phyloP scores from a whole-genome alignment of 352 stramenopile genomes.

The Phytophthora cactorum region DNA sequence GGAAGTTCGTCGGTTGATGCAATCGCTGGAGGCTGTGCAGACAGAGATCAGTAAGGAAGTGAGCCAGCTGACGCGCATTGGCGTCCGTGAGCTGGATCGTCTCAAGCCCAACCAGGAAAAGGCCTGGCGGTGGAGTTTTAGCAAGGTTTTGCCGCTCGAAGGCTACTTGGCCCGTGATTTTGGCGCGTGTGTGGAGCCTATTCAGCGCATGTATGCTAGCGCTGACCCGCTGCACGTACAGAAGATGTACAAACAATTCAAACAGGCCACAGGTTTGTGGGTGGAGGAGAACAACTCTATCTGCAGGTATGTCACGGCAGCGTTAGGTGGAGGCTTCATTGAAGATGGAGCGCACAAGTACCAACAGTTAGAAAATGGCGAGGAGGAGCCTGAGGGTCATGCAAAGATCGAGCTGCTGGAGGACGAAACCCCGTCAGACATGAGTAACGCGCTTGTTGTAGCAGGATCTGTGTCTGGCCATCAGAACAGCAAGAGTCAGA shows the following conservation, averaged over 20 bases:
- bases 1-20: slow-evolving; percentile 83
- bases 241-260: slow-evolving; percentile 90
- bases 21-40: slow-evolving; percentile 82
- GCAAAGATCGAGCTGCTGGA: slow-evolving; percentile 54
- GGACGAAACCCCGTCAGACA: slow-evolving; percentile 28
- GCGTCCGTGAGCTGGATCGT: slow-evolving; percentile 83
- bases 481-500: slow-evolving; percentile 18
- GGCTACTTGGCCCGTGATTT: slow-evolving; percentile 88
- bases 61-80: slow-evolving; percentile 79
- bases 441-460: slow-evolving; percentile 47
- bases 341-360: slow-evolving; percentile 49
- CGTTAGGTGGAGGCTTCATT: slow-evolving; percentile 71
- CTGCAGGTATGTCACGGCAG: slow-evolving; percentile 75
- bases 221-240: slow-evolving; percentile 82
- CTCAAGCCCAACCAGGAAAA: slow-evolving; percentile 89
- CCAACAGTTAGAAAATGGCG: slow-evolving; percentile 43
- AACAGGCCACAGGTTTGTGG: slow-evolving; percentile 83
- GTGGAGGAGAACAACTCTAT: slow-evolving; percentile 87
- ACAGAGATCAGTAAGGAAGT: slow-evolving; percentile 79
- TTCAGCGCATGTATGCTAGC: slow-evolving; percentile 88
- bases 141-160: slow-evolving; percentile 83
- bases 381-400: slow-evolving; percentile 38
- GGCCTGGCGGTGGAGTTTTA: slow-evolving; percentile 86
- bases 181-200: slow-evolving; percentile 81
- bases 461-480: slow-evolving; percentile 13